Evolutionary conservation across 768 basidiomycete species (phyloP).

Genomic region (Tylopilus balloui): DNA sequence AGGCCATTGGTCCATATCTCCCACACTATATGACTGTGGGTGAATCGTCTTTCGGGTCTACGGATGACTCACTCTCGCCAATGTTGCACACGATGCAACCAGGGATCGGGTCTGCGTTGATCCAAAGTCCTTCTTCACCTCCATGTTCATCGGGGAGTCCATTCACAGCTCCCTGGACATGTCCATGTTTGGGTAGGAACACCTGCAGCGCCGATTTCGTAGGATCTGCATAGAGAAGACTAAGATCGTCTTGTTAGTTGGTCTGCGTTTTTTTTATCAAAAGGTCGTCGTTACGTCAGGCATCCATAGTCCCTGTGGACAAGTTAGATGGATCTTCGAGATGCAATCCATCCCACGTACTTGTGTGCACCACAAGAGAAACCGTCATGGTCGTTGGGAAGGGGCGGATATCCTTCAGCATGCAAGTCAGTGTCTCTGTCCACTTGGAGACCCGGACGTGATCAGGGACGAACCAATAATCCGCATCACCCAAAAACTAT

Average conservation of each 20-base stretch:
- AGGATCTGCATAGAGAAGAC: slow-evolving; percentile 83
- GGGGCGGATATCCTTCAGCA: slow-evolving; percentile 75
- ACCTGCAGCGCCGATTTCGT: slow-evolving; percentile 82
- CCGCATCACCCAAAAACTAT: slow-evolving; percentile 89
- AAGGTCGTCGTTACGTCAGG: slow-evolving; percentile 54
- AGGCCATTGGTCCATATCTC: slow-evolving; percentile 87
- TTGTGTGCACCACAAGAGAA: slow-evolving; percentile 90
- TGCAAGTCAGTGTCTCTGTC: not conserved
- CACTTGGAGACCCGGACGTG: not conserved
- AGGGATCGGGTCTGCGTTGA: slow-evolving; percentile 78
- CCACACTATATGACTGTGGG: slow-evolving; percentile 59
- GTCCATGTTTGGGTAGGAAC: slow-evolving; percentile 48
- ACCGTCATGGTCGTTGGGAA: slow-evolving; percentile 74
- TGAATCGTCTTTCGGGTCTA: not conserved
- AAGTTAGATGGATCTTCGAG: slow-evolving; percentile 3
- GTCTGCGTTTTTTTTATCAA: not conserved
- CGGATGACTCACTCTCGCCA: slow-evolving; percentile 67
- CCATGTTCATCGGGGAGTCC: slow-evolving; percentile 50
- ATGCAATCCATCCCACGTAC: slow-evolving; percentile 35
- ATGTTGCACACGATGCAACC: slow-evolving; percentile 89
- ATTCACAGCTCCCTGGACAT: slow-evolving; percentile 24
- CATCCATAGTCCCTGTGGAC: slow-evolving; percentile 79
- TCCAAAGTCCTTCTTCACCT: slow-evolving; percentile 64
- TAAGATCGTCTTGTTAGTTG: slow-evolving; percentile 29
- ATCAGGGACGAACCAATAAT: slow-evolving; percentile 53